Evolutionary conservation across 2,329 filamentous ascomycete genomes (phyloP), one percentile per base, ranked within the genome.

Genomic region (Apiospora hydei): DNA sequence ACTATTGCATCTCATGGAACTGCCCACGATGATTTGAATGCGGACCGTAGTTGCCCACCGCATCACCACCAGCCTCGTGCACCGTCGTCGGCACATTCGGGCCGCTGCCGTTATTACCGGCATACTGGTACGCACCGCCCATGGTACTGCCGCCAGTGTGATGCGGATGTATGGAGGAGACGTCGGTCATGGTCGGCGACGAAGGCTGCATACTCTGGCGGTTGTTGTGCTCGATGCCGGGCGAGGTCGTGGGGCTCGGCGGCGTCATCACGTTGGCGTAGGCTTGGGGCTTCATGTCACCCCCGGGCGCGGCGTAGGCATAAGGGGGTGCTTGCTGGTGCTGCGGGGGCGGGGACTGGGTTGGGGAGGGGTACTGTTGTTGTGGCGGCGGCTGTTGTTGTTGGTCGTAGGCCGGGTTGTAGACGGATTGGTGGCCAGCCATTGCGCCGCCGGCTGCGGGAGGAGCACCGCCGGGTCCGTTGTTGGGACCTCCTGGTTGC

Each of bases 61-160:
- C 76, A 24, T 80, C 80, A 1, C 79, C 79, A 34, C 81, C 80
- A 1, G 82, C 83, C 77, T 86, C 84, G 71, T 85, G 78, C 34
- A 84, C 80, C 1, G 76, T 78, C 0, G 74, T 73, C 16, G 77
- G 78, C 0, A 78, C 74, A n/a, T 73, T 75, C 1, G 57, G 72
- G 71, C 16, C 77, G 77, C 47, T 78, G 77, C 26, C 74, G 73
- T 30, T 77, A 77, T 76, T 78, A 76, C 16, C 68, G 74, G 21
- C 74, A 72, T 51, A 69, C 21, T 24, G 47, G 49, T 13, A 61
- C 4, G 4, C 49, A n/a, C 46, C 46, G 21, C 34, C 43, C 66
- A 47, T 47, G n/a, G 41, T 68, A 14, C 24, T 30, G 13, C 66
- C 69, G 21, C 66, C 69, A 14, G 73, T 72, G 34, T 75, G 70